phyloP scores from a whole-genome alignment of 192 early-diverging fungal genomes.

The Irineochytrium annulatum region DNA sequence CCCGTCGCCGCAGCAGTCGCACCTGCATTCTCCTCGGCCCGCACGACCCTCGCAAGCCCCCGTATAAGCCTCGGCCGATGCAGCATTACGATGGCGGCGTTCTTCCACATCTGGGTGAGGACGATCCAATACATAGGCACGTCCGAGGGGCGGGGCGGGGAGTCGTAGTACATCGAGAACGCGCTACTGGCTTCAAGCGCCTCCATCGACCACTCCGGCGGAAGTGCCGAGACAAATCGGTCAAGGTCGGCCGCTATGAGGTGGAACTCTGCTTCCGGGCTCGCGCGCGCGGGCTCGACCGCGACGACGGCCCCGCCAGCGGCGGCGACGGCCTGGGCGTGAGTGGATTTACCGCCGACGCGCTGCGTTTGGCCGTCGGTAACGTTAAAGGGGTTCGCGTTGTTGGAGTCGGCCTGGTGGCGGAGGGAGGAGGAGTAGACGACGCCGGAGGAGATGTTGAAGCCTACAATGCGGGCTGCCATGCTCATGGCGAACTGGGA shows the following conservation, averaged over 20 bases:
- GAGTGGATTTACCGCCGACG: too few relatives aligned
- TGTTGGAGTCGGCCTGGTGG: background rate
- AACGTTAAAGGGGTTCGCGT: too few relatives aligned
- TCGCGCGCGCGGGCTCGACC: too few relatives aligned
- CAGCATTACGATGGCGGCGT: background rate
- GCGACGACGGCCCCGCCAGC: too few relatives aligned
- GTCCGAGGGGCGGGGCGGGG: background rate
- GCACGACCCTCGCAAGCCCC: background rate
- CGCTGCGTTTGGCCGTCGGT: too few relatives aligned
- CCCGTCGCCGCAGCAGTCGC: too few relatives aligned
- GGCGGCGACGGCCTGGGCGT: too few relatives aligned
- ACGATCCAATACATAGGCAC: background rate
- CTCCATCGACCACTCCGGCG: background rate
- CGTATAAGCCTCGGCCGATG: background rate
- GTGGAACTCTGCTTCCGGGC: background rate
- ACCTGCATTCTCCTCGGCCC: background rate
- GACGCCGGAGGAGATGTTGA: background rate
- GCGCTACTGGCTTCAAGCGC: background rate
- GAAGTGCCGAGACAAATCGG: background rate
- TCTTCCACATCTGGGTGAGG: background rate
- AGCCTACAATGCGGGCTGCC: too few relatives aligned
- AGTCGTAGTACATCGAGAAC: background rate
- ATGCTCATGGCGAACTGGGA: background rate
- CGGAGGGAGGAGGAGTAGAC: background rate
- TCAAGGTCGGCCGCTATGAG: background rate